phyloP scores from a whole-genome alignment of 495 filamentous ascomycete species.

The Staphylotrichum tortipilum region DNA sequence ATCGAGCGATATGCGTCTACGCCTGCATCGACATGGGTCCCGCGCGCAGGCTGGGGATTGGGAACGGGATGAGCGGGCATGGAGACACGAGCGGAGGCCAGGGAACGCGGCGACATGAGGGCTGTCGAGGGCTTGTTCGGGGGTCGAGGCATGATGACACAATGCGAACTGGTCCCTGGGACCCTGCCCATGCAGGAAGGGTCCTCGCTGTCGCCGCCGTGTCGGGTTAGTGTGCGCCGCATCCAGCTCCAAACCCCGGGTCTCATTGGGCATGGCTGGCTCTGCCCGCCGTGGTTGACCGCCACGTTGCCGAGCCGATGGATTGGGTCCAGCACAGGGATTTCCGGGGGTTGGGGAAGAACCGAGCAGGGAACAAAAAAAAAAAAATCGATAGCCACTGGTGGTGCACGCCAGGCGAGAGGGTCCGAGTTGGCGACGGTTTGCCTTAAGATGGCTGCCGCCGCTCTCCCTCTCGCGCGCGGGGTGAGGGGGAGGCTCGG shows the following conservation, averaged over 20 bases:
- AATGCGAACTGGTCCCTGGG: too few relatives aligned
- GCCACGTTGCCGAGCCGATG: slow-evolving; percentile 16
- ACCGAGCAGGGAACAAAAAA: too few relatives aligned
- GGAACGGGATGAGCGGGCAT: too few relatives aligned
- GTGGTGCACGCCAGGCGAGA: background rate
- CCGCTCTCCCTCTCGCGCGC: too few relatives aligned
- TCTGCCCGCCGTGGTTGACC: slow-evolving; percentile 11
- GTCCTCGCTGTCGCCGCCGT: background rate
- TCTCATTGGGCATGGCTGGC: slow-evolving; percentile 1
- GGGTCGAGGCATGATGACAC: too few relatives aligned
- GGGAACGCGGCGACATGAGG: too few relatives aligned
- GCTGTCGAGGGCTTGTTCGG: too few relatives aligned
- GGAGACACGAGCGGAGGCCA: too few relatives aligned
- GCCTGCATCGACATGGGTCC: background rate
- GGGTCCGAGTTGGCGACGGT: too few relatives aligned
- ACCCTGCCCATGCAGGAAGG: too few relatives aligned
- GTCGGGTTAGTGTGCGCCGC: slow-evolving; percentile 7
- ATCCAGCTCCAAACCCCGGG: background rate
- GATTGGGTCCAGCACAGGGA: slow-evolving; percentile 2
- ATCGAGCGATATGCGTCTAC: slow-evolving; percentile 2
- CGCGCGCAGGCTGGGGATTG: too few relatives aligned
- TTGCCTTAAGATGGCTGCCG: slow-evolving; percentile 2
- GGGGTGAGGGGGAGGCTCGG: too few relatives aligned
- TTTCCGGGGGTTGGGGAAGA: background rate
- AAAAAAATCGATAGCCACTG: slow-evolving; percentile 6